Conservation (phyloP, 192 early-diverging fungal species). For the Podochytrium sp. region DNA sequence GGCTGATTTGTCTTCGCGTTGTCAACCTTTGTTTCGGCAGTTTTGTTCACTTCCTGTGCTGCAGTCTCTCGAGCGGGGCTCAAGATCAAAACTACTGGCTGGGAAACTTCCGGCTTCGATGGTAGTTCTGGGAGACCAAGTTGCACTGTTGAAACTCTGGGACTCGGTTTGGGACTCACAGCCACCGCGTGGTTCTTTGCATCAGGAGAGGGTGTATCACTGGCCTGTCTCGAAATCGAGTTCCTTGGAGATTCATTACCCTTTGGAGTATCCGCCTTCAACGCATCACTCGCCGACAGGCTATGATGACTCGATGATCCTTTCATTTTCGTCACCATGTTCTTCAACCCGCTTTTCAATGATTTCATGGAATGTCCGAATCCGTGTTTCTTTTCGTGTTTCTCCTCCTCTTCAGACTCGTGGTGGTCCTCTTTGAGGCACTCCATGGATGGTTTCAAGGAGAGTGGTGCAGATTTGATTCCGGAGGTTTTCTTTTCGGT, state of each 20-base stretch:
- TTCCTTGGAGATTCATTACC: not conserved
- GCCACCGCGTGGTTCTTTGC: too few species aligned
- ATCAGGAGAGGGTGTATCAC: not conserved
- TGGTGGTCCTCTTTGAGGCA: not conserved
- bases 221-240: too few species aligned
- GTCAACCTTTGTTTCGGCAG: not conserved
- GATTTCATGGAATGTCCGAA: not conserved
- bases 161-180: too few species aligned
- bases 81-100: too few species aligned
- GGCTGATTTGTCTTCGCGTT: not conserved
- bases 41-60: not conserved
- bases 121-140: too few species aligned
- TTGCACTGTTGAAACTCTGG: too few species aligned
- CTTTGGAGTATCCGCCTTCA: not conserved
- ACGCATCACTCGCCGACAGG: not conserved
- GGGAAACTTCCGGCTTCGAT: too few species aligned
- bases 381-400: not conserved
- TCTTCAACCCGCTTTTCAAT: not conserved
- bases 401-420: not conserved
- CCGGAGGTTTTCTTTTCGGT: not conserved
- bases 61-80: not conserved
- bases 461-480: slow-evolving; percentile 1
- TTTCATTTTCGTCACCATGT: slow-evolving; percentile 6
- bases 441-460: not conserved
- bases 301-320: slow-evolving; percentile 2